Base-by-base conservation (phyloP, 148 eudicot genomes). In the Agrostemma githago region DNA sequence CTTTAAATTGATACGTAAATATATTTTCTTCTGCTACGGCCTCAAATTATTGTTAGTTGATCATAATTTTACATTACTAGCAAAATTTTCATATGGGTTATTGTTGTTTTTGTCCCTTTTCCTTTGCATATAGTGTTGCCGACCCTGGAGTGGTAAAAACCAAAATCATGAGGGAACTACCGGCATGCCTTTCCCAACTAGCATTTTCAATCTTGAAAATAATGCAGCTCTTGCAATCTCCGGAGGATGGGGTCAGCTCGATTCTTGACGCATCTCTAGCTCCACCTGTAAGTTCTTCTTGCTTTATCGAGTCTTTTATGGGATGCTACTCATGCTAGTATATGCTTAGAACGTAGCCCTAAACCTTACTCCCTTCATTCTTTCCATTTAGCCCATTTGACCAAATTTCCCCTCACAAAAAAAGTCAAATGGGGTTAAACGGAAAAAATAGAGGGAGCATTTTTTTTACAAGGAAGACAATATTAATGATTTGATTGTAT, bases 131-230 rank as follows among this genome's bases (percentile, higher is more conserved):
- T 76, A 95, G 99, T 69, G 91, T 92, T 70, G 99, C 77, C 44
- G 97, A 92, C 72, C 98, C 98, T 72, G 97, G 98, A 81, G 88
- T 79, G 43, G 98, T 90, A 53, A 85, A 84, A 79, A 95, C 98
- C 66, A 91, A 91, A 73, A 84, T 93, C 68, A 89, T 91, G 97
- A 83, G 95, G 78, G 98, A 91, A 80, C 34, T 89, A 59, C 98
- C 97, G 12, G 70, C 85, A 14, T 76, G 70, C 65, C 46, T 89
- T 77, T 81, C 95, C 51, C 68, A 62, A 20, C 46, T 85, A 51
- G 91, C 97, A 58, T 81, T 76, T 82, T 20, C 73, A 2, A 84
- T 69, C 58, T 68, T 92, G 79, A 87, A 82, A 71, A 77, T 88
- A 78, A 67, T 91, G 71, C 89, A 90, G 15, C 85, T 93, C 71